Evolutionary conservation across 257 asterid species (phyloP).

Genomic region (Salvia hispanica): DNA sequence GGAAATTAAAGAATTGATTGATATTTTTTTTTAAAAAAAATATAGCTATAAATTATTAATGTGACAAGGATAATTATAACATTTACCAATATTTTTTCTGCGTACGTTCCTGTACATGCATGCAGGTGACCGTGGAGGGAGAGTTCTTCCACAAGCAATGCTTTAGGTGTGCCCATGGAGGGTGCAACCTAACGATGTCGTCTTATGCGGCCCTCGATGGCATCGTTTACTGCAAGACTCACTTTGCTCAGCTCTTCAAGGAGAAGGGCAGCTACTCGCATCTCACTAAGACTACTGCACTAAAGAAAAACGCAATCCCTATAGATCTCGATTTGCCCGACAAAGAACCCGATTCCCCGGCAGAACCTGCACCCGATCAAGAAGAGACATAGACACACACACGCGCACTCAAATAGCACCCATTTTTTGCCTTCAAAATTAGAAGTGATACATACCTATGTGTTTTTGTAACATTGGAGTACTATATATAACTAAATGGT

Average conservation of each 20-base stretch:
- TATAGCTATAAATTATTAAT: too few species aligned
- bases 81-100: too few species aligned
- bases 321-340: constrained; percentile 3
- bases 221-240: constrained; percentile 83
- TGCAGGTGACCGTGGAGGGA: constrained; percentile 77
- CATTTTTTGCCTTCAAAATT: too few species aligned
- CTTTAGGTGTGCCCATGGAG: constrained; percentile 92
- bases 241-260: constrained; percentile 85
- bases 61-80: too few species aligned
- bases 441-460: too few species aligned
- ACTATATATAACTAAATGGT: too few species aligned
- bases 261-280: constrained; percentile 84
- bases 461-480: too few species aligned
- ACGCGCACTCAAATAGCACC: not conserved
- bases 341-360: not conserved
- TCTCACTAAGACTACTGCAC: constrained; percentile 60
- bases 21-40: too few species aligned
- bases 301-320: constrained; percentile 39
- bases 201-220: constrained; percentile 88
- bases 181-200: constrained; percentile 73
- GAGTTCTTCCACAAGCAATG: constrained; percentile 81
- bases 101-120: too few species aligned
- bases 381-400: constrained; percentile 9
- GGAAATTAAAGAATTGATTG: too few species aligned
- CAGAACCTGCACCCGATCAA: too few species aligned